phyloP scores from a whole-genome alignment of 2,329 filamentous ascomycete species.

The Talaromyces marneffei region DNA sequence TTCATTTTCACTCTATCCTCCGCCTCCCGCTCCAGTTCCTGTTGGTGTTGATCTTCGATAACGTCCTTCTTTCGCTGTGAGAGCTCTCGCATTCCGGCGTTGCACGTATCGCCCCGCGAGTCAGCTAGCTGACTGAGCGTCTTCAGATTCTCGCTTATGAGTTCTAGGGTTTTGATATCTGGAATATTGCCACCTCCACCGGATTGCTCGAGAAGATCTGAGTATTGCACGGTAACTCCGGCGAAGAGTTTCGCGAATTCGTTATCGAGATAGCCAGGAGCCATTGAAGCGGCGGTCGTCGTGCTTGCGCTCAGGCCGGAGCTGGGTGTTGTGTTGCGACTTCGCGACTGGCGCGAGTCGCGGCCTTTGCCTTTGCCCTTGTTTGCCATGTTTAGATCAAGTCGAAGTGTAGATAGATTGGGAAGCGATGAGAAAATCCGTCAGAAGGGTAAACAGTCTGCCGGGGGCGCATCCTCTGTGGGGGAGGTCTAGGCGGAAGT shows the following conservation, averaged over 20 bases:
- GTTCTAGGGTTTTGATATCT: slow-evolving; percentile 43
- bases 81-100: slow-evolving; percentile 55
- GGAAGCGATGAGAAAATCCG: neutral
- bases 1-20: slow-evolving; percentile 47
- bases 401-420: neutral
- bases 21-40: slow-evolving; percentile 43
- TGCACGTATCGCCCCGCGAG: slow-evolving; percentile 52
- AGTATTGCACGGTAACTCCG: slow-evolving; percentile 47
- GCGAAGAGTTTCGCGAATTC: slow-evolving; percentile 45
- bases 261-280: slow-evolving; percentile 52
- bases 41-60: slow-evolving; percentile 47
- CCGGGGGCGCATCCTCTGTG: neutral
- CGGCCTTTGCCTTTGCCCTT: slow-evolving; percentile 51
- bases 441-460: neutral
- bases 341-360: slow-evolving; percentile 50
- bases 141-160: slow-evolving; percentile 51
- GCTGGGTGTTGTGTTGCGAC: slow-evolving; percentile 59
- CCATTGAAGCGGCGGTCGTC: slow-evolving; percentile 26
- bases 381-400: slow-evolving; percentile 23
- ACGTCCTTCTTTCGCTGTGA: slow-evolving; percentile 54
- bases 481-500: neutral
- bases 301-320: slow-evolving; percentile 46
- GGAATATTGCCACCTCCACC: slow-evolving; percentile 45
- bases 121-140: slow-evolving; percentile 53
- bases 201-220: slow-evolving; percentile 53